phyloP scores from a whole-genome alignment of 2,329 filamentous ascomycete genomes.

The Aureobasidium sp. region DNA sequence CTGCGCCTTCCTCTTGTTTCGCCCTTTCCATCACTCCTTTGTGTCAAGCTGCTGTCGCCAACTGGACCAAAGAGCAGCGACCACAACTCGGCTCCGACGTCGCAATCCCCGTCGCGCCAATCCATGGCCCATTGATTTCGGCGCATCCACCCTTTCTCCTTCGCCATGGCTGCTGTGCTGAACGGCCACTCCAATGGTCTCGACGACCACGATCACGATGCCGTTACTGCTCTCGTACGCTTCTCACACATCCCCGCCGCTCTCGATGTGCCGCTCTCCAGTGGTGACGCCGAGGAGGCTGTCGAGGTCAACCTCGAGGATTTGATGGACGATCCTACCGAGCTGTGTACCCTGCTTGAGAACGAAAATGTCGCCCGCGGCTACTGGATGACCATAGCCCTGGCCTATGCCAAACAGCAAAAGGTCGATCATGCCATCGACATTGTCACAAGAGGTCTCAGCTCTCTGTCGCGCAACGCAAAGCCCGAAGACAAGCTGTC shows the following conservation, averaged over 20 bases:
- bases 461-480: slow-evolving; percentile 54
- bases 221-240: slow-evolving; percentile 36
- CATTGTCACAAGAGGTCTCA: slow-evolving; percentile 64
- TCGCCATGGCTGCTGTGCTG: slow-evolving; percentile 43
- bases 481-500: slow-evolving; percentile 77
- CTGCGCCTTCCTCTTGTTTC: not conserved
- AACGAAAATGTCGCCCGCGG: slow-evolving; percentile 86
- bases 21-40: not conserved
- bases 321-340: slow-evolving; percentile 85
- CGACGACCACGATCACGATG: slow-evolving; percentile 36
- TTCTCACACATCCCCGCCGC: slow-evolving; percentile 56
- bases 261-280: slow-evolving; percentile 58
- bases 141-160: not conserved
- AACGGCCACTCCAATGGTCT: slow-evolving; percentile 48
- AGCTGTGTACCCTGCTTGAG: slow-evolving; percentile 90
- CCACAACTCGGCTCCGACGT: not conserved
- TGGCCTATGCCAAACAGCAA: slow-evolving; percentile 93
- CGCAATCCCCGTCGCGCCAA: not conserved
- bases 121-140: slow-evolving; percentile 8
- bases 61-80: not conserved
- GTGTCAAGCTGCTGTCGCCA: not conserved
- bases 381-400: slow-evolving; percentile 96
- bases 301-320: slow-evolving; percentile 93
- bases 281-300: slow-evolving; percentile 56
- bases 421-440: slow-evolving; percentile 79